Evolutionary conservation across 768 basidiomycete species (phyloP).

Genomic region (Lenzites betulinus): DNA sequence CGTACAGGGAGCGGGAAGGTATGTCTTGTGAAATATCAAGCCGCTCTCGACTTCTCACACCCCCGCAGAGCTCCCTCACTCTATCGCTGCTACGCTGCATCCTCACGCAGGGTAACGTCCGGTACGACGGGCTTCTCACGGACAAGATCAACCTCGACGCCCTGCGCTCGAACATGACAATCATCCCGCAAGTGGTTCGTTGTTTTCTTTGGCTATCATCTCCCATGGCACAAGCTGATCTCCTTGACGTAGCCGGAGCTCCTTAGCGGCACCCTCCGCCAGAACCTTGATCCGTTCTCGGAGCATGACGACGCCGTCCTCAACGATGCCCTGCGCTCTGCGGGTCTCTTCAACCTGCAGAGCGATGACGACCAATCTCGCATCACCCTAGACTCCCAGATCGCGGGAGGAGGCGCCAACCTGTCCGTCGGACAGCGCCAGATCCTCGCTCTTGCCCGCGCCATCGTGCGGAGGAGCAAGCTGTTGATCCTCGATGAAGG

Average conservation of each 20-base stretch:
- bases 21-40: not conserved
- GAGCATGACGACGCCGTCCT: conserved; percentile 48
- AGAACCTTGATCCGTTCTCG: conserved; percentile 52
- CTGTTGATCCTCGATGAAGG: conserved; percentile 48
- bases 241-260: conserved; percentile 34
- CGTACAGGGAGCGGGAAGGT: conserved; percentile 8
- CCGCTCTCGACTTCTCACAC: not conserved
- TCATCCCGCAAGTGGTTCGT: conserved; percentile 43
- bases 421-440: conserved; percentile 47
- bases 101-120: conserved; percentile 48
- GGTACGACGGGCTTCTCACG: conserved; percentile 46
- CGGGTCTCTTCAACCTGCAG: conserved; percentile 38
- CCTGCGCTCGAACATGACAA: conserved; percentile 47
- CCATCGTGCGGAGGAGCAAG: conserved; percentile 46
- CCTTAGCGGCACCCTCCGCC: conserved; percentile 45
- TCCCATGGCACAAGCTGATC: not conserved
- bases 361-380: conserved; percentile 28
- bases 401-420: conserved; percentile 33
- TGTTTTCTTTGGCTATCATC: conserved; percentile 11
- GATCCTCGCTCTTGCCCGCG: conserved; percentile 46
- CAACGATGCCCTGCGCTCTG: conserved; percentile 42
- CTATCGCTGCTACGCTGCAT: conserved; percentile 53
- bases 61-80: conserved; percentile 51
- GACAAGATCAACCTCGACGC: conserved; percentile 47
- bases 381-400: conserved; percentile 33